These are phyloP conservation scores for Stemphylium beticola DNA, from an alignment of 2,329 filamentous ascomycete species.

Conservation along the genomic window DNA sequence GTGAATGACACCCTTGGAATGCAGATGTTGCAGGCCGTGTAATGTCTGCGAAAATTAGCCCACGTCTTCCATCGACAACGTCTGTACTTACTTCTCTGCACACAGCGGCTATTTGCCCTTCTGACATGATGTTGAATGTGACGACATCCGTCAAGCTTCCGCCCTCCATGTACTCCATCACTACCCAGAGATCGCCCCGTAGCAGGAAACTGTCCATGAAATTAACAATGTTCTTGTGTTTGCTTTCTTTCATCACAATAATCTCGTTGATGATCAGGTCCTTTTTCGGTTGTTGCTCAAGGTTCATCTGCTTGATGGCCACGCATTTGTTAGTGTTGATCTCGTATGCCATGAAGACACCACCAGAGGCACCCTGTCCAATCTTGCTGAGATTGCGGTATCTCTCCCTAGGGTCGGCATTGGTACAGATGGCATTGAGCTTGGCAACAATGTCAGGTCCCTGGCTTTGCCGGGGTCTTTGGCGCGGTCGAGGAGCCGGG, in stretches of 20 bases:
- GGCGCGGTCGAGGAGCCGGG: constrained; percentile 72
- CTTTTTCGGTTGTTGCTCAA: constrained; percentile 98
- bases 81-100: constrained; percentile 73
- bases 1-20: constrained; percentile 98
- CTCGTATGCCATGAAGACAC: constrained; percentile 92
- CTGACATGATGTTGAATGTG: constrained; percentile 99
- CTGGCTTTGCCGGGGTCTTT: constrained; percentile 78
- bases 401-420: constrained; percentile 85
- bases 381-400: constrained; percentile 93
- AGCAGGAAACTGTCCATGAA: constrained; percentile 97
- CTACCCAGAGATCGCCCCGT: constrained; percentile 91
- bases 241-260: constrained; percentile 98
- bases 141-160: constrained; percentile 97
- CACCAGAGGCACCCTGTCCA: constrained; percentile 94
- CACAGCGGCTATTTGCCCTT: constrained; percentile 94
- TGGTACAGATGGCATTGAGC: constrained; percentile 86
- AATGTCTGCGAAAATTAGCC: constrained; percentile 65
- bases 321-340: constrained; percentile 83
- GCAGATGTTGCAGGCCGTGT: constrained; percentile 89
- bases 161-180: constrained; percentile 99
- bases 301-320: constrained; percentile 99
- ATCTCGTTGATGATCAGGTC: constrained; percentile 99
- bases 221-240: constrained; percentile 98
- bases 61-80: neutral
- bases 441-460: constrained; percentile 81